A percentile compares a stretch with the other conserved stretches of the same genome.
These are phyloP conservation scores for Leccinum boreale DNA, from an alignment of 768 basidiomycete species.

Conservation along the genomic window DNA sequence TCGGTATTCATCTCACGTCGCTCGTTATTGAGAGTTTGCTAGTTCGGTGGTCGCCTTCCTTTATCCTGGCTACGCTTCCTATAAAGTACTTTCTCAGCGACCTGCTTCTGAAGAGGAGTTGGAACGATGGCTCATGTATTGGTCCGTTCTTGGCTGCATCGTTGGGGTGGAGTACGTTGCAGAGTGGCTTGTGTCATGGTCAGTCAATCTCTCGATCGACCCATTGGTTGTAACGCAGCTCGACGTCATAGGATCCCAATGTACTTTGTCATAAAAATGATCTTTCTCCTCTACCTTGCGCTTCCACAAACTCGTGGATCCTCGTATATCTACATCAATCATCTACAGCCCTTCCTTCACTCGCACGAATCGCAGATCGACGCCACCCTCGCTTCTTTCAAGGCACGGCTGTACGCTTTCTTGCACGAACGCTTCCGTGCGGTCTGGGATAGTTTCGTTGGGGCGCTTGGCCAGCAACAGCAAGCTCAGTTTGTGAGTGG, in stretches of 20 bases:
- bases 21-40: neutral
- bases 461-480: slow-evolving; percentile 45
- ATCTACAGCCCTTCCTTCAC: slow-evolving; percentile 81
- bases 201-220: slow-evolving; percentile 27
- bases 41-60: slow-evolving; percentile 79
- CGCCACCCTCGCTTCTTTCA: slow-evolving; percentile 64
- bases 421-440: slow-evolving; percentile 60
- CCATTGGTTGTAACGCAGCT: slow-evolving; percentile 10
- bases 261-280: slow-evolving; percentile 77
- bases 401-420: slow-evolving; percentile 56
- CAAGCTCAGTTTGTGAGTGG: slow-evolving; percentile 18
- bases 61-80: slow-evolving; percentile 95
- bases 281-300: slow-evolving; percentile 86
- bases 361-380: slow-evolving; percentile 86
- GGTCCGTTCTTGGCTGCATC: slow-evolving; percentile 85
- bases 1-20: slow-evolving; percentile 25
- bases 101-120: slow-evolving; percentile 81
- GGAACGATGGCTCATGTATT: slow-evolving; percentile 97
- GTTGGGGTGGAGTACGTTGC: slow-evolving; percentile 79
- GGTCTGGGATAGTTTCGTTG: slow-evolving; percentile 63
- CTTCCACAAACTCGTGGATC: slow-evolving; percentile 89
- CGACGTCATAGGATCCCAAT: slow-evolving; percentile 71
- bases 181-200: slow-evolving; percentile 90
- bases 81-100: slow-evolving; percentile 87
- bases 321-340: slow-evolving; percentile 74